Base-by-base conservation (phyloP, 768 basidiomycete species). In the Xanthoconium stramineum region DNA sequence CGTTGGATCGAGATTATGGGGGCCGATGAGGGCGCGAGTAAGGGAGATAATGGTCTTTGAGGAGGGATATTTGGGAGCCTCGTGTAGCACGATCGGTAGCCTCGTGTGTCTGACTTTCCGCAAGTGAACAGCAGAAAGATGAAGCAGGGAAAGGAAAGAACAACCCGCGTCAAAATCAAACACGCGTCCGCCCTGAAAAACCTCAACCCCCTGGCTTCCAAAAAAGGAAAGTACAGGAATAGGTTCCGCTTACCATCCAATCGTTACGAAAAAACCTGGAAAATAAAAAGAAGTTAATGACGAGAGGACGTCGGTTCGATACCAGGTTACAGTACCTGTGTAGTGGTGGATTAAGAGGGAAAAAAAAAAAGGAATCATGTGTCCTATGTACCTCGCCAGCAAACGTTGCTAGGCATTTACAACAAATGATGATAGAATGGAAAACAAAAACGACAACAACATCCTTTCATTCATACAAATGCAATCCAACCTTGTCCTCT, bases 41-140 rank as follows among this genome's bases (percentile, higher is more conserved):
- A 65, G 58, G 36, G 37, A 62, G 69, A 71, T 57, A 55, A 65
- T 47, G 56, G 58, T 47, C 46, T 36, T 53, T 50, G 48, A 57
- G 46, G 19, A 64, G 55, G 70, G 68, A 65, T 14, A 47, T 53
- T 24, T 70, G 70, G 72, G 65, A 63, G 76, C 79, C 79, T 80
- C 79, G 79, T 80, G 78, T 72, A 64, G 62, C 62, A 69, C 63
- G 68, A 69, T 68, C 68, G 60, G 63, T 69, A 63, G 74, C 79
- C 78, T 80, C 79, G 79, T 80, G 79, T 74, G 61, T 69, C 72
- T 75, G 69, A 69, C 75, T 77, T 74, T 72, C 69, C 66, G 71
- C 73, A 66, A 65, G 64, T 65, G 61, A 61, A 68, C 68, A 61
- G 64, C 62, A 65, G 58, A 64, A 65, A 64, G 61, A 0, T 61